Base-by-base conservation (phyloP, 805 yeast species). In the Kodamaea restingae region DNA sequence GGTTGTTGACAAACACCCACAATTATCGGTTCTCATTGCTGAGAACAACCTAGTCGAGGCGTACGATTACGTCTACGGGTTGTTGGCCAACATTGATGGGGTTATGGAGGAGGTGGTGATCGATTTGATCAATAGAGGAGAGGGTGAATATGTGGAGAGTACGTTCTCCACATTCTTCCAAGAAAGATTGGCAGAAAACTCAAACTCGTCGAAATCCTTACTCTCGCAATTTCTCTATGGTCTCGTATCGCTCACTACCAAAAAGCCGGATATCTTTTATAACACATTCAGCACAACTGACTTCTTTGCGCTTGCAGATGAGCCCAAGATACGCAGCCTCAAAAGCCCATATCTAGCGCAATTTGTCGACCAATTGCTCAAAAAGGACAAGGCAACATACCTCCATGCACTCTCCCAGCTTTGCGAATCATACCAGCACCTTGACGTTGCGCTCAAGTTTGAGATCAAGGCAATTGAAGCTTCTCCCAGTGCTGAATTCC, bases 131-230 rank as follows among this genome's bases (percentile, higher is more conserved):
- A 61, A 52, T 28, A 50, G 48, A 26, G 60, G 55, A 43, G 65
- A 76, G 20, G 55, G 56, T 51, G 45, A 52, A 4, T 59, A 76
- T 4, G 75, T 78, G 44, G 67, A 70, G 35, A 20, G 8, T 8
- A 20, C 22, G 22, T 20, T 20, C 8, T 20, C 22, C 22, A 8
- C 22, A 20, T 20, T 20, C n/a, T 20, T 20, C 22, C 22, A 20
- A n/a, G n/a, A n/a, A n/a, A n/a, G n/a, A n/a, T n/a, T n/a, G n/a
- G n/a, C n/a, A n/a, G n/a, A n/a, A n/a, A n/a, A n/a, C n/a, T n/a
- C n/a, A n/a, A n/a, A n/a, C n/a, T n/a, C 22, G 22, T 8, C 22
- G 8, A 20, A 5, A 5, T 20, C 22, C 7, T 6, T 20, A 8
- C 20, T 30, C 12, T 18, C 21, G 20, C 11, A 7, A 8, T 60